These are phyloP conservation scores for Monotropa hypopitys DNA, from an alignment of 179 eudicot species.

Conservation along the genomic window DNA sequence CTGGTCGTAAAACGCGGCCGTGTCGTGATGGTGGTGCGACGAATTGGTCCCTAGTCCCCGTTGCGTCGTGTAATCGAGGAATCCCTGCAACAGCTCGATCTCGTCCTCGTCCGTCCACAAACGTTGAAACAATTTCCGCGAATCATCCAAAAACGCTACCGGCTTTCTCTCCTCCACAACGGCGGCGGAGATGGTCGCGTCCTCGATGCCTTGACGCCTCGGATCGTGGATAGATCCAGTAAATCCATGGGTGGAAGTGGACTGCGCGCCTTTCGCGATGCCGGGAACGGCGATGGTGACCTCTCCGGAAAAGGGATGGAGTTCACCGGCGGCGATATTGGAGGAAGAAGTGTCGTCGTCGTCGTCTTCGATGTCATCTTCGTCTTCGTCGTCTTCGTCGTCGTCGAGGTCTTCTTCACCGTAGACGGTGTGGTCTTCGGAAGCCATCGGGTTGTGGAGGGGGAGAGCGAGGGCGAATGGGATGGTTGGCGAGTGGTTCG, in stretches of 20 bases:
- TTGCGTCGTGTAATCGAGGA: constrained; percentile 42
- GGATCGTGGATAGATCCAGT: constrained; percentile 23
- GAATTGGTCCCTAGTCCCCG: constrained; percentile 27
- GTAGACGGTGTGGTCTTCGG: constrained; percentile 10
- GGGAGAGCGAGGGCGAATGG: not conserved
- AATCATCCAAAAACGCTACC: constrained; percentile 33
- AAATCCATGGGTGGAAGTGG: constrained; percentile 4
- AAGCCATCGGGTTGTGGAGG: constrained; percentile 1
- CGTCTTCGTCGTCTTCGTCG: constrained; percentile 11
- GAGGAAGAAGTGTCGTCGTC: constrained; percentile 30
- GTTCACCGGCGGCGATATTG: constrained; percentile 10
- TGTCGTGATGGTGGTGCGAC: constrained; percentile 55
- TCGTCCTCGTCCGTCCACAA: constrained; percentile 93
- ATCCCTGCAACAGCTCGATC: constrained; percentile 83
- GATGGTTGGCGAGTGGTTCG: not conserved
- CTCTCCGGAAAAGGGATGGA: not conserved
- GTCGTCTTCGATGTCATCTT: constrained; percentile 17
- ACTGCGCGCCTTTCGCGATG: constrained; percentile 18
- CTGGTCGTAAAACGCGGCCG: constrained; percentile 85
- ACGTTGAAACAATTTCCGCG: constrained; percentile 61
- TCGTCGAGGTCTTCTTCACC: constrained; percentile 11
- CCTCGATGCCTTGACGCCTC: constrained; percentile 18
- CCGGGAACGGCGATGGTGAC: constrained; percentile 15
- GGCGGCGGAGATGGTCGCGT: constrained; percentile 3
- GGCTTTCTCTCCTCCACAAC: constrained; percentile 28